Evolutionary conservation across 2,329 filamentous ascomycete genomes (phyloP).

Genomic region (Furcasterigmium sp.): DNA sequence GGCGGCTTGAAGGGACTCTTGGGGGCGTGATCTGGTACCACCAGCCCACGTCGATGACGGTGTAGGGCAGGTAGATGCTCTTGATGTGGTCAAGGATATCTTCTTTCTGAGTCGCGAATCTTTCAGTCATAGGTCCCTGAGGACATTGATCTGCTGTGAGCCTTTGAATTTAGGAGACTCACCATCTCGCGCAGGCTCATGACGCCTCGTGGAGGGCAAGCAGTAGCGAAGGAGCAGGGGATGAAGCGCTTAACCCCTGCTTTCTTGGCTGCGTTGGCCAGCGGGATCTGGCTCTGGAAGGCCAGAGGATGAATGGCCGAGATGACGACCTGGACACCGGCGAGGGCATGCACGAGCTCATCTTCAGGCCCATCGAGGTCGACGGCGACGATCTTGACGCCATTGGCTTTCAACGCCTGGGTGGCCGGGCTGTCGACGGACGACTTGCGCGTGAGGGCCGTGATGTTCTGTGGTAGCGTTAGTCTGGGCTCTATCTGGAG

Average conservation of each 20-base stretch:
- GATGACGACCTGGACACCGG: constrained; percentile 32
- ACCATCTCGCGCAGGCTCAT: constrained; percentile 17
- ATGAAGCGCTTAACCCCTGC: constrained; percentile 47
- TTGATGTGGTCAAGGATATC: constrained; percentile 43
- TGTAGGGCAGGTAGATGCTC: constrained; percentile 43
- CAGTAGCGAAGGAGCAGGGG: constrained; percentile 41
- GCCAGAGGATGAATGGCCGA: constrained; percentile 28
- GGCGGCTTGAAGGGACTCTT: constrained; percentile 20
- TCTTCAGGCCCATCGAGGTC: constrained; percentile 31
- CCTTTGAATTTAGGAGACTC: no score
- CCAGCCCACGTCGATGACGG: constrained; percentile 52
- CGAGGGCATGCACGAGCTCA: constrained; percentile 6
- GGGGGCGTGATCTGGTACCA: constrained; percentile 44
- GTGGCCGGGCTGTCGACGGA: constrained; percentile 42
- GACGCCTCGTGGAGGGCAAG: constrained; percentile 31
- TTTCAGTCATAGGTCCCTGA: no score
- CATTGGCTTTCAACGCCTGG: constrained; percentile 29
- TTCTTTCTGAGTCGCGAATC: no score
- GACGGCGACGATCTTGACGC: constrained; percentile 34
- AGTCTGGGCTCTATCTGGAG: not conserved
- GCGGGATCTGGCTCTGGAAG: constrained; percentile 34
- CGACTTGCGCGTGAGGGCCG: constrained; percentile 37
- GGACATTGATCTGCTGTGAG: no score
- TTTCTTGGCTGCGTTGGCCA: constrained; percentile 41
- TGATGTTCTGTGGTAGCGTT: constrained; percentile 33